Evolutionary conservation across 352 stramenopile species (phyloP).

Genomic region (Phytopythium oedochilum): DNA sequence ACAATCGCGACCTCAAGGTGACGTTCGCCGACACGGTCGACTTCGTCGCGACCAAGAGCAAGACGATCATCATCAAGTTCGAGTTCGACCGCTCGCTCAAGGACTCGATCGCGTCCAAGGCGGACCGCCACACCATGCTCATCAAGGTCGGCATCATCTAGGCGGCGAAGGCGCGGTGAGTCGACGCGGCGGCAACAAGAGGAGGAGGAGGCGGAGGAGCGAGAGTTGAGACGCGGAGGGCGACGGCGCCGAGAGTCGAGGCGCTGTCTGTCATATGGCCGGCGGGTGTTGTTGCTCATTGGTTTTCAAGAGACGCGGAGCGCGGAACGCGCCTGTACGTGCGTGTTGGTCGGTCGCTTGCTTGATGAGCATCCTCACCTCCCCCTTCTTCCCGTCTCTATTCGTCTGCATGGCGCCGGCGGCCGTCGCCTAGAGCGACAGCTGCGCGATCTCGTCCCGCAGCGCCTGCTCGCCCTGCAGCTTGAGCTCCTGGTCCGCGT

Average conservation of each 20-base stretch:
- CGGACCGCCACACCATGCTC: conserved; percentile 69
- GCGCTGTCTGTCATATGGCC: neutral
- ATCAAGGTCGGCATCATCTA: conserved; percentile 69
- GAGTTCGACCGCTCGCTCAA: conserved; percentile 55
- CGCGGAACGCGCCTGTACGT: neutral
- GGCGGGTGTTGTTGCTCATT: neutral
- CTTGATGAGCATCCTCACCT: no score
- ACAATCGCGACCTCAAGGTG: conserved; percentile 50
- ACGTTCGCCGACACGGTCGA: conserved; percentile 66
- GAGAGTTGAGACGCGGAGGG: neutral
- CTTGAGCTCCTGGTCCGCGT: conserved; percentile 80
- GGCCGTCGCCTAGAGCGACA: conserved; percentile 24
- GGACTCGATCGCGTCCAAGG: conserved; percentile 55
- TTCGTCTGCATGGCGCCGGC: neutral
- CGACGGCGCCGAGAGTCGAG: neutral
- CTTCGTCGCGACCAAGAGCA: conserved; percentile 67
- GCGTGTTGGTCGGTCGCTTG: no score
- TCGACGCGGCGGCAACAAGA: neutral
- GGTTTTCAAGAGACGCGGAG: neutral
- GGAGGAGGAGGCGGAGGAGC: neutral
- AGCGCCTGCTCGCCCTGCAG: conserved; percentile 58
- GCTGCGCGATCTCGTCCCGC: conserved; percentile 57
- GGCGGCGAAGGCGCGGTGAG: neutral
- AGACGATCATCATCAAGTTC: conserved; percentile 67
- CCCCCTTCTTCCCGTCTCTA: no score